phyloP scores from a whole-genome alignment of 352 stramenopile species.

The Plasmopara halstedii region DNA sequence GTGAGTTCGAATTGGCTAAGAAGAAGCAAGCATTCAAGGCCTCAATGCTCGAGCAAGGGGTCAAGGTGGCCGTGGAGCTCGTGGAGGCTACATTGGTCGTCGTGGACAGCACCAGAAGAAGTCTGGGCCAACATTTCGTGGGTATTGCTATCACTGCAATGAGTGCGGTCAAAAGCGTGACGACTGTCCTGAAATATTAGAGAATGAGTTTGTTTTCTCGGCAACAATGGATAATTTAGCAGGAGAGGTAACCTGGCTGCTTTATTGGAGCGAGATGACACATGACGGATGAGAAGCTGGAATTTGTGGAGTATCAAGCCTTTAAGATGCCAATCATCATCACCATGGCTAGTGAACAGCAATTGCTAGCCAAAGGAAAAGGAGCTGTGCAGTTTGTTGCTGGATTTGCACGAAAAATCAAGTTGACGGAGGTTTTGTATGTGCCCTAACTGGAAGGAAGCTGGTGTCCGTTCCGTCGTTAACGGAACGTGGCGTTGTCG shows the following conservation, averaged over 20 bases:
- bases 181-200: not conserved
- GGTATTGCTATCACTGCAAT: not conserved
- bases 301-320: not conserved
- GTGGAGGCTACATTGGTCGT: not conserved
- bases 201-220: conserved; percentile 4
- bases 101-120: not conserved
- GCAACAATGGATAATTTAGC: not conserved
- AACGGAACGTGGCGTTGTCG: no score
- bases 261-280: conserved; percentile 11
- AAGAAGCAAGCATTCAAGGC: conserved; percentile 10
- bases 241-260: conserved; percentile 3
- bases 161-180: not conserved
- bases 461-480: no score
- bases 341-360: not conserved
- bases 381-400: not conserved
- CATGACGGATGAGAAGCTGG: not conserved
- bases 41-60: not conserved
- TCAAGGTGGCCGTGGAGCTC: not conserved
- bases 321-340: not conserved
- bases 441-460: not conserved
- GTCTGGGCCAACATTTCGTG: not conserved
- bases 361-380: not conserved
- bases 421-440: not conserved
- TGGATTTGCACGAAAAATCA: not conserved
- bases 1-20: conserved; percentile 5